A percentile compares a stretch with the other conserved stretches of the same genome.
These are phyloP conservation scores for Samsoniella hepiali DNA, from an alignment of 2,329 filamentous ascomycete species.

Conservation along the genomic window DNA sequence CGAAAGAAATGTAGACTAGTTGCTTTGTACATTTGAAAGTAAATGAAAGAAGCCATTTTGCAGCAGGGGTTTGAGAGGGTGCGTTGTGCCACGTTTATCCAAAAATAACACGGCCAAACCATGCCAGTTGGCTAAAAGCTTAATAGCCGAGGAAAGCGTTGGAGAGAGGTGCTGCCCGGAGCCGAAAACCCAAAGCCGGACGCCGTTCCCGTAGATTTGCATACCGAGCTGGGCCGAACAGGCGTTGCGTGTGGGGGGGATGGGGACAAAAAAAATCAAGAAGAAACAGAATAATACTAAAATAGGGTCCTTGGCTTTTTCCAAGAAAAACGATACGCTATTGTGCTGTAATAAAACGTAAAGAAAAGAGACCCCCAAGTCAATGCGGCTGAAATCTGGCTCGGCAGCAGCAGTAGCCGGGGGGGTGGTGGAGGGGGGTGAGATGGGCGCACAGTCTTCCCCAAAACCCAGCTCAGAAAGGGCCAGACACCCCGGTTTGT, in stretches of 20 bases:
- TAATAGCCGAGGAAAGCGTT: conserved; percentile 16
- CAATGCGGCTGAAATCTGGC: neutral
- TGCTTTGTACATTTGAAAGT: neutral
- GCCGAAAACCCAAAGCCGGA: conserved; percentile 12
- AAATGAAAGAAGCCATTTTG: neutral
- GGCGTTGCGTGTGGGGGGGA: neutral
- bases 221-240: conserved; percentile 11
- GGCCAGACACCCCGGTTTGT: neutral
- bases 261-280: neutral
- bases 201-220: neutral
- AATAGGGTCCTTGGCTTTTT: neutral
- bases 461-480: neutral
- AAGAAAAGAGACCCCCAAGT: neutral
- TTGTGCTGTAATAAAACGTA: neutral
- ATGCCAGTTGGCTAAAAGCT: neutral
- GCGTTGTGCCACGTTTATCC: neutral
- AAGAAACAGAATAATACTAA: neutral
- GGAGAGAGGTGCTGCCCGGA: neutral
- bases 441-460: neutral
- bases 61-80: neutral
- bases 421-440: neutral
- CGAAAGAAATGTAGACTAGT: neutral
- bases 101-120: neutral
- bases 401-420: conserved; percentile 3
- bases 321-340: neutral